Evolutionary conservation across 495 filamentous ascomycete species (phyloP), one percentile per base, ranked within the genome.

Genomic region (Amniculicola lignicola): DNA sequence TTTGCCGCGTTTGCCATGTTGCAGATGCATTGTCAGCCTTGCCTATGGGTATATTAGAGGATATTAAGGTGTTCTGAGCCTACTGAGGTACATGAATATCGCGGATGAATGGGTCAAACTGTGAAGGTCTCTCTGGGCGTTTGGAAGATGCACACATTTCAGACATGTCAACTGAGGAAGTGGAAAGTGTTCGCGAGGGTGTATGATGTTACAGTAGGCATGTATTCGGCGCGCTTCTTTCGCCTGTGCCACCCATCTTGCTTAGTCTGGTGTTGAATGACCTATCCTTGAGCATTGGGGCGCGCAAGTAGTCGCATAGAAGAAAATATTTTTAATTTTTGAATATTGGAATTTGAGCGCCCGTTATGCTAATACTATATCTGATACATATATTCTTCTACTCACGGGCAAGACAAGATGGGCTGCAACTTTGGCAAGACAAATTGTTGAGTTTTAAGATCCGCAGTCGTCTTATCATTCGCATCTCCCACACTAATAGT

Each of bases 401-500:
- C n/a, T n/a, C n/a, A n/a, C 28, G 73, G 64, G 49, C 79, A 81
- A 15, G 72, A 76, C 39, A 87, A 63, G 21, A 86, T 62, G 25
- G 69, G 66, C 12, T 68, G 63, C 57, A 88, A 58, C 66, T 81
- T 84, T 10, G 73, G 61, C 66, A 82, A 51, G 36, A 85, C 80
- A 21, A 75, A 66, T 11, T 57, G 74, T 72, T 88, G 84, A 63
- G 74, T 65, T 14, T 71, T 74, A 27, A 75, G 75, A 59, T 75
- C 63, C 4, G 79, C 82, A 50, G 82, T 81, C 11, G 65, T 68
- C 75, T 87, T 87, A 48, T 77, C 72, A 10, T 59, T 68, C 22
- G 82, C 77, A 53, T 77, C 61, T 2, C 82, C 83, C 1, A 85
- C 79, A 49, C 83, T 86, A n/a, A 88, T 71, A 57, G 78, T 81